Evolutionary conservation across 192 early-diverging fungal species (phyloP).

Genomic region (Dissophora globulifera): DNA sequence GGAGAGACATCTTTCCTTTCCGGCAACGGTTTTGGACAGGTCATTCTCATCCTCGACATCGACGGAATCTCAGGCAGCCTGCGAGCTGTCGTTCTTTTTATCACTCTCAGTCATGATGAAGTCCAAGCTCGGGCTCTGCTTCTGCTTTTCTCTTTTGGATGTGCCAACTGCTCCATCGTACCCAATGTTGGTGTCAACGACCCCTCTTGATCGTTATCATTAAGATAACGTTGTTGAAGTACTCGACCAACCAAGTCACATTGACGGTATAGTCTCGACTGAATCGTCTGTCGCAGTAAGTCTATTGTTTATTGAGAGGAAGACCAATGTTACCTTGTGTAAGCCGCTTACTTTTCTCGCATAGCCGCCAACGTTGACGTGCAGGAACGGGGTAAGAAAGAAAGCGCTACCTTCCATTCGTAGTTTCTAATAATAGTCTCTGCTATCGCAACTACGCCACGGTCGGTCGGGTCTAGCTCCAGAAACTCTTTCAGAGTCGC

Average conservation of each 20-base stretch:
- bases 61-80: too few species aligned
- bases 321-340: neutral
- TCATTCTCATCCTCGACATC: too few species aligned
- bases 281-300: neutral
- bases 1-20: neutral
- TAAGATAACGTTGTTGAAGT: constrained; percentile 4
- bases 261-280: constrained; percentile 5
- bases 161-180: neutral
- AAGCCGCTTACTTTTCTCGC: too few species aligned
- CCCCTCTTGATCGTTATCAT: neutral
- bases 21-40: neutral
- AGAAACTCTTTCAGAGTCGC: neutral
- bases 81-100: too few species aligned
- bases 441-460: too few species aligned
- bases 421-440: neutral
- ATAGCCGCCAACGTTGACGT: too few species aligned
- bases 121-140: too few species aligned
- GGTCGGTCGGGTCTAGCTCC: neutral
- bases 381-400: neutral
- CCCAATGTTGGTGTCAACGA: neutral
- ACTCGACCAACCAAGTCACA: constrained; percentile 4
- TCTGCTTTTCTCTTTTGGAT: neutral
- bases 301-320: neutral
- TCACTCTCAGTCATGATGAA: too few species aligned
- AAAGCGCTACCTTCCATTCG: neutral